Conservation (phyloP, 2,329 filamentous ascomycete genomes). For the Monilinia laxa region DNA sequence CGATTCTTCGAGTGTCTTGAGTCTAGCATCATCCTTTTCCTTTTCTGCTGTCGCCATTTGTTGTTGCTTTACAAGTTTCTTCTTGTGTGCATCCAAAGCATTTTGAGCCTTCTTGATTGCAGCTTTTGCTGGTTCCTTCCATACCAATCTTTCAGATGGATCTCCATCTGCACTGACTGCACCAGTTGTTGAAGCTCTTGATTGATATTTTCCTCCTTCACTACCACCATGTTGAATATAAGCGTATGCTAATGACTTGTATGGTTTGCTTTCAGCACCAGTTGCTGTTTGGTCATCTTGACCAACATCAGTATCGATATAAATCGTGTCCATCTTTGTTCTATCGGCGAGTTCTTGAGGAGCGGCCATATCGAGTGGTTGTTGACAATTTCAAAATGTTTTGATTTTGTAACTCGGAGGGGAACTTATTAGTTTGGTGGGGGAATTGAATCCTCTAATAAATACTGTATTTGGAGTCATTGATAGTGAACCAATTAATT, state of each 20-base stretch:
- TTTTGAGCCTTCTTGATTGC: conserved; percentile 82
- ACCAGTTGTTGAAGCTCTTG: conserved; percentile 65
- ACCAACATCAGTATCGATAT: conserved; percentile 80
- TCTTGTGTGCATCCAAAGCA: conserved; percentile 73
- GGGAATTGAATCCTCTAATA: conserved; percentile 3
- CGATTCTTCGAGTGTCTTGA: conserved; percentile 72
- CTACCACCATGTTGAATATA: conserved; percentile 64
- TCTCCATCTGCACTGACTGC: conserved; percentile 62
- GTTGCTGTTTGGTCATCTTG: conserved; percentile 64
- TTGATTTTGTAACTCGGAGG: conserved; percentile 2
- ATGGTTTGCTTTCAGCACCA: conserved; percentile 72
- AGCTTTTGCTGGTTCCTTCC: conserved; percentile 81
- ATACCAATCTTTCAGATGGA: conserved; percentile 62
- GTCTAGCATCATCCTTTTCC: conserved; percentile 69
- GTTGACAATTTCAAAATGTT: background rate
- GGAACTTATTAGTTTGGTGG: conserved; percentile 14
- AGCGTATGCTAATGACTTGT: conserved; percentile 77
- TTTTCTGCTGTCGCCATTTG: conserved; percentile 70
- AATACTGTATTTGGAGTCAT: background rate
- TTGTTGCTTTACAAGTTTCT: conserved; percentile 78
- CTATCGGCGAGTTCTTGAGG: conserved; percentile 53
- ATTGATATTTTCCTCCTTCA: conserved; percentile 60
- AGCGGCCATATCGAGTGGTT: conserved; percentile 33
- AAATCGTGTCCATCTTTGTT: conserved; percentile 54
- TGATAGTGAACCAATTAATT: conserved; percentile 10